A percentile compares a stretch with the other conserved stretches of the same genome.
Conservation (phyloP, 2,329 filamentous ascomycete genomes). For the Penicillium sp. region DNA sequence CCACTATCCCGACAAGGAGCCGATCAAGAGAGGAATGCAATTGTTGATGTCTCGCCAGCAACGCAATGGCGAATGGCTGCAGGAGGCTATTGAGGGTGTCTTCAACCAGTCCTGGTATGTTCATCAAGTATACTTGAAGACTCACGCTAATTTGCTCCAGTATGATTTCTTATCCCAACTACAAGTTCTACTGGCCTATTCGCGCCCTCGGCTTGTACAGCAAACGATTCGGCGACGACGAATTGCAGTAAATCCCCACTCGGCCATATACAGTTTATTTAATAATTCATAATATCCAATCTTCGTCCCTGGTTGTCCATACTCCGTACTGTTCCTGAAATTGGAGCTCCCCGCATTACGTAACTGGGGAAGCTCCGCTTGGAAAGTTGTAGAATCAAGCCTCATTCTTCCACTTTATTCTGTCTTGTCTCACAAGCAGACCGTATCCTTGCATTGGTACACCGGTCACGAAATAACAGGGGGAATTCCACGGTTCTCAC, state of each 20-base stretch:
- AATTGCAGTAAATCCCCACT: conserved; percentile 36
- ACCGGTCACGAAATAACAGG: too few species aligned
- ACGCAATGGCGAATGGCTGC: conserved; percentile 84
- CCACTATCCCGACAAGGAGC: conserved; percentile 67
- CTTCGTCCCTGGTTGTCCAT: too few species aligned
- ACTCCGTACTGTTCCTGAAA: too few species aligned
- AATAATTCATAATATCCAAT: conserved; percentile 8
- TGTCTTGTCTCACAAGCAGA: too few species aligned
- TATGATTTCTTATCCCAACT: conserved; percentile 99
- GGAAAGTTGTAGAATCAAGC: conserved; percentile 6
- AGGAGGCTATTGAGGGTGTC: conserved; percentile 93
- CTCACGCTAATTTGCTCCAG: conserved; percentile 37
- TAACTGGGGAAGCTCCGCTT: conserved; percentile 3
- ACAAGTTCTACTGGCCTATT: conserved; percentile 93
- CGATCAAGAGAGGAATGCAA: conserved; percentile 66
- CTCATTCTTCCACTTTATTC: background rate
- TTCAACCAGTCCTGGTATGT: conserved; percentile 93
- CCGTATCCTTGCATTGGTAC: too few species aligned
- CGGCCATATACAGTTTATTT: conserved; percentile 2
- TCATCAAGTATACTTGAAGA: background rate
- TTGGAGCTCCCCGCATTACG: conserved; percentile 6
- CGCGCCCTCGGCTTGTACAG: conserved; percentile 91
- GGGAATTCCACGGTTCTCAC: too few species aligned
- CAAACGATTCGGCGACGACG: conserved; percentile 61
- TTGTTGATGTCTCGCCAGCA: conserved; percentile 83